Conservation (phyloP, 495 filamentous ascomycete genomes). For the Emericellopsis terricola region DNA sequence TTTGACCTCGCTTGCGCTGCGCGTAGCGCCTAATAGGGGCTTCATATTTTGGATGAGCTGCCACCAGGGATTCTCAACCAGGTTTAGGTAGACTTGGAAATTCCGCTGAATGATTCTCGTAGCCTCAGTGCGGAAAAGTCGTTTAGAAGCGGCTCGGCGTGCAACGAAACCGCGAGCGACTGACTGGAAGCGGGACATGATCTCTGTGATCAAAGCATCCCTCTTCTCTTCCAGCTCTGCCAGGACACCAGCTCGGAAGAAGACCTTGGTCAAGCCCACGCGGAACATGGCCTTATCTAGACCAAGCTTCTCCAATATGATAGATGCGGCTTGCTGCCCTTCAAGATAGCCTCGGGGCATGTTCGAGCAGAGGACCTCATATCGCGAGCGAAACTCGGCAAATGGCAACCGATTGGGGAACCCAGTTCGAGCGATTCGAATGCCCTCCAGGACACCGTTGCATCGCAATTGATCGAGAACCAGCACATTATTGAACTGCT, state of each 20-base stretch:
- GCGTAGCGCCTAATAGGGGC: constrained; percentile 78
- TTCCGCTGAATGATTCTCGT: constrained; percentile 90
- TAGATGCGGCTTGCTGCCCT: constrained; percentile 63
- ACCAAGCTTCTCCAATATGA: constrained; percentile 79
- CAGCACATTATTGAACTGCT: constrained; percentile 71
- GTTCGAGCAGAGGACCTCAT: constrained; percentile 83
- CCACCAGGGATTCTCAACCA: constrained; percentile 94
- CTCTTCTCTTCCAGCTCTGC: constrained; percentile 93
- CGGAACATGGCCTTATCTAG: constrained; percentile 77
- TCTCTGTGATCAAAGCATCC: constrained; percentile 77
- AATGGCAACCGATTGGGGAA: constrained; percentile 92
- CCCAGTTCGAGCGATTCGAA: constrained; percentile 93
- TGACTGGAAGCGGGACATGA: constrained; percentile 89
- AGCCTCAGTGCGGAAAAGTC: constrained; percentile 84
- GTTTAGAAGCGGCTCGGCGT: constrained; percentile 73
- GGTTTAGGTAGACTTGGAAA: constrained; percentile 71
- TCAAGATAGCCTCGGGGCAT: constrained; percentile 87
- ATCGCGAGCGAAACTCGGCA: constrained; percentile 84
- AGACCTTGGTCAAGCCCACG: constrained; percentile 92
- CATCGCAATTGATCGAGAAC: constrained; percentile 93
- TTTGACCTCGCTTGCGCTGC: constrained; percentile 81
- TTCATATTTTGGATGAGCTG: constrained; percentile 88
- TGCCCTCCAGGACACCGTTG: constrained; percentile 97
- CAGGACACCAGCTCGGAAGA: constrained; percentile 91
- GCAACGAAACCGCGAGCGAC: constrained; percentile 78